Percentiles rank a stretch among this genome's conserved stretches.
Evolutionary conservation across 306 rosid species (phyloP).

Genomic region (Citrullus mucosospermus): DNA sequence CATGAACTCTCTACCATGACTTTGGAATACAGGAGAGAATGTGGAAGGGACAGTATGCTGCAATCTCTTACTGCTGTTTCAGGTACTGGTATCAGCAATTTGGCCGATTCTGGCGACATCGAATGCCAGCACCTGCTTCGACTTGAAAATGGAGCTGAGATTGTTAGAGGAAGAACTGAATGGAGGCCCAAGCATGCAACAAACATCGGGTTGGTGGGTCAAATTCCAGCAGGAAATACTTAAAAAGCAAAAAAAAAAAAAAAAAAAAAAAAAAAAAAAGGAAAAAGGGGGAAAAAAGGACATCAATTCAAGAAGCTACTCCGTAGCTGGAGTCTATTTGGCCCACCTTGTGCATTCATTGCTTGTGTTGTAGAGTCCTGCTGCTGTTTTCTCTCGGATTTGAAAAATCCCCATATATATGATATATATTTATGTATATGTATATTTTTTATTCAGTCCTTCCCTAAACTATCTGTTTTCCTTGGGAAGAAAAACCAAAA

Average conservation of each 20-base stretch:
- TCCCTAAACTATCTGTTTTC: neutral
- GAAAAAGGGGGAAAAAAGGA: neutral
- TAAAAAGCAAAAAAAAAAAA: neutral
- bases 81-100: conserved; percentile 32
- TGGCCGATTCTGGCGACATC: conserved; percentile 35
- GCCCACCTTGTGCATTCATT: neutral
- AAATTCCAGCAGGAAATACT: conserved; percentile 46
- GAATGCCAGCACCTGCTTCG: conserved; percentile 95
- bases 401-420: neutral
- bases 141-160: conserved; percentile 74
- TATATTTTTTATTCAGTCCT: neutral
- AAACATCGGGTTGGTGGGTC: conserved; percentile 29
- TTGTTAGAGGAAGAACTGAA: conserved; percentile 80
- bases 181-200: conserved; percentile 75
- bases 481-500: neutral
- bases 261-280: too few species aligned
- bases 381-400: neutral
- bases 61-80: conserved; percentile 67
- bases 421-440: neutral
- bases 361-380: conserved; percentile 6
- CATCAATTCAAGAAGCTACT: neutral
- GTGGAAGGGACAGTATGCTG: conserved; percentile 93
- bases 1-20: conserved; percentile 70
- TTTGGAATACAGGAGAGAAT: conserved; percentile 94
- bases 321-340: neutral